Conservation (phyloP, 2,329 filamentous ascomycete species). For the Cytospora piceicola region DNA sequence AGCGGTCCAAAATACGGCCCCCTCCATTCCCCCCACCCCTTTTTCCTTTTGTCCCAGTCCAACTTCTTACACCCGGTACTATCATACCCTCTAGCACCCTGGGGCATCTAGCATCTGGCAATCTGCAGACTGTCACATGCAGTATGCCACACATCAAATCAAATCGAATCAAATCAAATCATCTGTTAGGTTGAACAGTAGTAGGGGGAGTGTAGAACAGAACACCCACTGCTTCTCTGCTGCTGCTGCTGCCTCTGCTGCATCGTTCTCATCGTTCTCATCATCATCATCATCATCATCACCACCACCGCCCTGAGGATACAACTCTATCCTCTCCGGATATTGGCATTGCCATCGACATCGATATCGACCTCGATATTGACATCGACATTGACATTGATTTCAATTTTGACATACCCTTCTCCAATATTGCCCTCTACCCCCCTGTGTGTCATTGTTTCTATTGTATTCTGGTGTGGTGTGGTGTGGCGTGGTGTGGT, state of each 20-base stretch:
- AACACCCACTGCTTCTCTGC: constrained; percentile 8
- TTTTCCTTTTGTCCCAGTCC: too few species aligned
- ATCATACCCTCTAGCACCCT: not conserved
- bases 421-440: not conserved
- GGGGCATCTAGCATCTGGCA: not conserved
- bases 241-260: too few species aligned
- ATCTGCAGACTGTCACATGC: constrained; percentile 20
- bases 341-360: not conserved
- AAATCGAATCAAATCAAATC: too few species aligned
- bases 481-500: not conserved
- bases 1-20: too few species aligned
- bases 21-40: too few species aligned
- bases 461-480: not conserved
- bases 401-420: not conserved
- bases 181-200: not conserved
- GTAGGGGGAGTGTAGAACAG: not conserved
- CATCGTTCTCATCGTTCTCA: too few species aligned
- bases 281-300: too few species aligned
- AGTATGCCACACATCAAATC: not conserved
- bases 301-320: too few species aligned
- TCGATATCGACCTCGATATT: not conserved
- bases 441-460: not conserved
- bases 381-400: not conserved
- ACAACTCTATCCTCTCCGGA: constrained; percentile 19
- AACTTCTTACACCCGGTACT: not conserved